These are phyloP conservation scores for Zoysia matrella DNA, from an alignment of 202 grass and related monocot genomes.

Conservation along the genomic window DNA sequence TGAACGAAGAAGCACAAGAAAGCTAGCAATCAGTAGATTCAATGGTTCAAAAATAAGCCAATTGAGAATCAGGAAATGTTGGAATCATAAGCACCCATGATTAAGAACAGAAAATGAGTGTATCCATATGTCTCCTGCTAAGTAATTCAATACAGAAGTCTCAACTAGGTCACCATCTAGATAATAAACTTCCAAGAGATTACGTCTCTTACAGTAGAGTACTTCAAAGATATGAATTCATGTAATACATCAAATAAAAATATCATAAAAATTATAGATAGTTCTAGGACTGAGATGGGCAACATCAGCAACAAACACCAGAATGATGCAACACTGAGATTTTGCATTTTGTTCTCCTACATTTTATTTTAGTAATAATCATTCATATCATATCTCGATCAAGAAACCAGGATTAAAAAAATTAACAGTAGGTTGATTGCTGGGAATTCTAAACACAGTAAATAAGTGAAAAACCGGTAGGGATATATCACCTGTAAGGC, in stretches of 20 bases:
- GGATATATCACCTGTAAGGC: conserved; percentile 78
- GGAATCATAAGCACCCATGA: neutral
- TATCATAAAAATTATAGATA: neutral
- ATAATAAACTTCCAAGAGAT: neutral
- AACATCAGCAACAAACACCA: conserved; percentile 16
- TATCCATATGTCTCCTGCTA: neutral
- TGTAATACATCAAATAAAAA: neutral
- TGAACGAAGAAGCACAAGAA: conserved; percentile 35
- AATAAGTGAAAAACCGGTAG: conserved; percentile 22
- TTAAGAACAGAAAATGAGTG: conserved; percentile 11
- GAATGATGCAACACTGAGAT: conserved; percentile 1
- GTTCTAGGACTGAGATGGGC: neutral
- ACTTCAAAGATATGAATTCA: neutral
- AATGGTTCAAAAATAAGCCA: conserved; percentile 9
- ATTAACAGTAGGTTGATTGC: conserved; percentile 3
- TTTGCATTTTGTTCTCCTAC: conserved; percentile 17
- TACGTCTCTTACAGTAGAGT: neutral
- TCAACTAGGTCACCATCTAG: neutral
- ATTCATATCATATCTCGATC: conserved; percentile 16
- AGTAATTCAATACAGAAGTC: neutral
- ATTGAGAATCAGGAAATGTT: neutral
- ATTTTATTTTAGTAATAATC: conserved; percentile 8
- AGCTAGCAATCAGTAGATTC: neutral
- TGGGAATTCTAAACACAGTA: conserved; percentile 22
- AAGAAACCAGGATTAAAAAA: conserved; percentile 6